Evolutionary conservation across 139 green algal genomes (phyloP), one percentile per base, ranked within the genome.

Genomic region (Micractinium conductrix): DNA sequence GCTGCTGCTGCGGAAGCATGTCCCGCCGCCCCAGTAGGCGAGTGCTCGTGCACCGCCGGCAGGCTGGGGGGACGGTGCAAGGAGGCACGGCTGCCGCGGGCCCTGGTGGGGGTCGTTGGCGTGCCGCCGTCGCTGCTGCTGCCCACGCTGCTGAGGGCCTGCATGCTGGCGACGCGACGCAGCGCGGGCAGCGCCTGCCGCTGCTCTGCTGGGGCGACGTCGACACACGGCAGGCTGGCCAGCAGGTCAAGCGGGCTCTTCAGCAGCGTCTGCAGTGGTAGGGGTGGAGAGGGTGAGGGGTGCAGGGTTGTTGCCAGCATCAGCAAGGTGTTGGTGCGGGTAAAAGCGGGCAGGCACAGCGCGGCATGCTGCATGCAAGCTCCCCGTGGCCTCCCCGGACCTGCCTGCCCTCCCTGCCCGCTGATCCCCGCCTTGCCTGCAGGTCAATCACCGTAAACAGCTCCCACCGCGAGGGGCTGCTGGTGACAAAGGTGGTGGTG

Each of bases 201-300:
- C 40, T n/a, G 67, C 1, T 4, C 43, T 50, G 38, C 3, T 21
- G 80, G 5, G 30, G 24, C 48, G 7, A 28, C 35, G 42, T 21
- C 73, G 69, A 17, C 45, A 33, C 81, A 82, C 21, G 62, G 81
- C 44, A 86, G 42, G 65, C 38, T 33, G 42, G 28, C 19, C 45
- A 55, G 55, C 81, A 78, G 43, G 33, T 26, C 26, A 19, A 84
- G 63, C 28, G 62, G 63, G 63, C 79, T 84, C 4, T 40, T 37
- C n/a, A 84, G 63, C 28, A 76, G 63, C 17, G 79, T 68, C 81
- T 74, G 72, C 58, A n/a, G n/a, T n/a, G n/a, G n/a, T n/a, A n/a
- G n/a, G n/a, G n/a, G n/a, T n/a, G n/a, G n/a, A n/a, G n/a, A n/a
- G n/a, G n/a, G n/a, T n/a, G n/a, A n/a, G n/a, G n/a, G n/a, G n/a